Percentiles rank a stretch among this genome's conserved stretches.
phyloP scores from a whole-genome alignment of 108 stramenopile genomes.

The Nitzschia putrida region DNA sequence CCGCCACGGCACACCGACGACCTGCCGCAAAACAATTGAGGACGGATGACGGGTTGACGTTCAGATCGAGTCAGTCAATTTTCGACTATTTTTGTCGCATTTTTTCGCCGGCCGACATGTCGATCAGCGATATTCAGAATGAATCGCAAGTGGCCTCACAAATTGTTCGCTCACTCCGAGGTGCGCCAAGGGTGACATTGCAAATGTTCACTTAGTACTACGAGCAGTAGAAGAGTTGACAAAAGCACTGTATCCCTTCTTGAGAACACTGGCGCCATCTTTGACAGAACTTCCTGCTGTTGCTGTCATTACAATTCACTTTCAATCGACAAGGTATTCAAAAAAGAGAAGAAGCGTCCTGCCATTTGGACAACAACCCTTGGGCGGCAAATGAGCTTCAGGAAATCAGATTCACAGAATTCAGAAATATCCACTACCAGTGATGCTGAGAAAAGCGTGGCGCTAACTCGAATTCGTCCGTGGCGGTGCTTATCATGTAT shows the following conservation, averaged over 20 bases:
- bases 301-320: no score
- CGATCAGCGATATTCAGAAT: not conserved
- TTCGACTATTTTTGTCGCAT: not conserved
- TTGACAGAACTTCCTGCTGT: no score
- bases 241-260: no score
- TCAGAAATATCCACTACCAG: not conserved
- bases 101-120: not conserved
- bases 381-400: not conserved
- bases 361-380: not conserved
- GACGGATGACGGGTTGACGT: not conserved
- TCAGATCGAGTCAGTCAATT: not conserved
- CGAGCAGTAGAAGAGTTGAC: no score
- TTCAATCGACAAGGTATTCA: no score
- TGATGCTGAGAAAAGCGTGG: not conserved
- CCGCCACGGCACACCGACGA: not conserved
- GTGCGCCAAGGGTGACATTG: no score
- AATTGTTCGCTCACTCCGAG: no score
- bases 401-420: not conserved
- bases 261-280: no score
- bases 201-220: no score
- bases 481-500: conserved; percentile 1
- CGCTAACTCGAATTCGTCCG: not conserved
- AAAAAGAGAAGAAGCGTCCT: not conserved
- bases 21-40: not conserved
- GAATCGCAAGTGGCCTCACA: no score